Evolutionary conservation across 768 basidiomycete species (phyloP).

Genomic region (Termitomyces sp.): DNA sequence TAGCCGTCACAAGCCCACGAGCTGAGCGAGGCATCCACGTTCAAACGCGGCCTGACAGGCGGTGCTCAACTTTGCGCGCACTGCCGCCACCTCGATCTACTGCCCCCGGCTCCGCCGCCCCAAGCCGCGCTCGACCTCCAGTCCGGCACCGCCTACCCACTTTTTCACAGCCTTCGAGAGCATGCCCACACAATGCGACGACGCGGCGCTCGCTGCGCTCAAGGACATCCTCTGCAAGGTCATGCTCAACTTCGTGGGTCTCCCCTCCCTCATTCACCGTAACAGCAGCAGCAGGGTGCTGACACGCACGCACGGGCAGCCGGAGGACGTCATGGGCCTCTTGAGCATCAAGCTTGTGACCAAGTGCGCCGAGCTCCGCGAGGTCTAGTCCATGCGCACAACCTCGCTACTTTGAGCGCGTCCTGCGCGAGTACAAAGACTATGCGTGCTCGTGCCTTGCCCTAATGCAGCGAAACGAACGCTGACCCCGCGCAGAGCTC

Average conservation of each 20-base stretch:
- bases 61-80: conserved; percentile 83
- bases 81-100: conserved; percentile 94
- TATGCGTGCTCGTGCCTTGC: conserved; percentile 31
- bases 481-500: conserved; percentile 51
- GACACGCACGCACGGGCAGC: conserved; percentile 36
- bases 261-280: too few species aligned
- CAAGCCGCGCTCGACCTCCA: conserved; percentile 50
- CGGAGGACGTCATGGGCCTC: conserved; percentile 89
- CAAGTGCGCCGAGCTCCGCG: conserved; percentile 81
- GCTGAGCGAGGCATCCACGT: conserved; percentile 55
- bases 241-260: conserved; percentile 87
- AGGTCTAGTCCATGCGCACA: conserved; percentile 96
- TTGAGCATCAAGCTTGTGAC: conserved; percentile 82
- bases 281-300: too few species aligned
- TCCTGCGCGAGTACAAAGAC: conserved; percentile 79
- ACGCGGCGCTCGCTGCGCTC: conserved; percentile 72
- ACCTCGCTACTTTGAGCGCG: conserved; percentile 88
- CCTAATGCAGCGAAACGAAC: too few species aligned
- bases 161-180: conserved; percentile 95
- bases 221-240: conserved; percentile 99
- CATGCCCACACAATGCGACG: conserved; percentile 71
- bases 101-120: conserved; percentile 47
- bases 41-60: conserved; percentile 72
- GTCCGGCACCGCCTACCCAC: conserved; percentile 88
- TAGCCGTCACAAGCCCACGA: conserved; percentile 45